phyloP scores from a whole-genome alignment of 2,329 filamentous ascomycete genomes.

The Leptographium lundbergii region DNA sequence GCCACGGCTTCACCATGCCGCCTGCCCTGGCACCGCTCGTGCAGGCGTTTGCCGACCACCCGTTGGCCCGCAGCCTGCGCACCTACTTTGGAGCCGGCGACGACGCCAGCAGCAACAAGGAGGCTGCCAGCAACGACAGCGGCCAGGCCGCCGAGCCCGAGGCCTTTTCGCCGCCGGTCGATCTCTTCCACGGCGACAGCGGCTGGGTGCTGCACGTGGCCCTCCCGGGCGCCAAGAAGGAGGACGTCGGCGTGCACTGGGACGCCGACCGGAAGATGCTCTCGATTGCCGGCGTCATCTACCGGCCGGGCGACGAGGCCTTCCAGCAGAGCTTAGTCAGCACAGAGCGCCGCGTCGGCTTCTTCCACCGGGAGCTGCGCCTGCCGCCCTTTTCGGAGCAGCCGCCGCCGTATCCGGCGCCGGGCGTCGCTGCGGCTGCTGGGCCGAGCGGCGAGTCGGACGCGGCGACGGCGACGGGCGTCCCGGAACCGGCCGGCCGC shows the following conservation, averaged over 20 bases:
- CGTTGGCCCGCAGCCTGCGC: constrained; percentile 28
- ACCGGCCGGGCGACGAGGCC: constrained; percentile 59
- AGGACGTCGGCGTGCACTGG: constrained; percentile 59
- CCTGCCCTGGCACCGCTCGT: constrained; percentile 10
- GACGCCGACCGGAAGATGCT: constrained; percentile 54
- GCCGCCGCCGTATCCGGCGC: neutral
- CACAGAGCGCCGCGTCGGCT: constrained; percentile 57
- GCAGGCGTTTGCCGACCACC: constrained; percentile 27
- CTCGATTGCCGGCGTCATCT: constrained; percentile 57
- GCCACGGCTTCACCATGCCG: constrained; percentile 22
- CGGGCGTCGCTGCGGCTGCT: too few species aligned
- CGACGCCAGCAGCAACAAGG: neutral
- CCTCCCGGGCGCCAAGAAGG: constrained; percentile 66
- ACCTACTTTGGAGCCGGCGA: constrained; percentile 9
- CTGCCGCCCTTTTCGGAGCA: constrained; percentile 31
- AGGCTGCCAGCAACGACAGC: constrained; percentile 7
- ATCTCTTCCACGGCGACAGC: constrained; percentile 48
- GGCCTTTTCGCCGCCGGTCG: constrained; percentile 52
- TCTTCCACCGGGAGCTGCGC: constrained; percentile 59
- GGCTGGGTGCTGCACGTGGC: constrained; percentile 58
- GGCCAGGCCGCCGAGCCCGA: constrained; percentile 15
- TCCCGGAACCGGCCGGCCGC: constrained; percentile 28
- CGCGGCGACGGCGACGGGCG: constrained; percentile 28
- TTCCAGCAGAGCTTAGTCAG: constrained; percentile 50
- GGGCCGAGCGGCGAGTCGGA: neutral